These are phyloP conservation scores for Penicillium goetzii DNA, from an alignment of 495 filamentous ascomycete genomes.

Conservation along the genomic window DNA sequence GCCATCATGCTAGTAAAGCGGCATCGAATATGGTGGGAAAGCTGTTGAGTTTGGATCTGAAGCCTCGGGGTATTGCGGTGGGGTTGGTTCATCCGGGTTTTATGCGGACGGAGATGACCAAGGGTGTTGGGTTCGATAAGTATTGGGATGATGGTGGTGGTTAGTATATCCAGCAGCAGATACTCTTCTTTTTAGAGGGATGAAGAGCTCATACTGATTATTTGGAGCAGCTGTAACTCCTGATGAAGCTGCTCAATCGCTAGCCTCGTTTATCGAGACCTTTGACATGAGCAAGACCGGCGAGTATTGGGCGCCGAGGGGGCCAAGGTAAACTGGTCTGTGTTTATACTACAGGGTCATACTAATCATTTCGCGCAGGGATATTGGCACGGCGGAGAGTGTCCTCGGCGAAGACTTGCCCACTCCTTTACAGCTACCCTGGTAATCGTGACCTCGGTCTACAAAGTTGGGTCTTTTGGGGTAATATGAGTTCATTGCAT, in stretches of 20 bases:
- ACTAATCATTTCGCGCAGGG: constrained; percentile 40
- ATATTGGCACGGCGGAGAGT: constrained; percentile 69
- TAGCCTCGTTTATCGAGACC: constrained; percentile 61
- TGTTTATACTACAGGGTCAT: neutral
- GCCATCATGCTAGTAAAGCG: constrained; percentile 72
- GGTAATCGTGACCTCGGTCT: constrained; percentile 46
- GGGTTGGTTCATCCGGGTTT: constrained; percentile 74
- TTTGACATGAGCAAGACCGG: constrained; percentile 70
- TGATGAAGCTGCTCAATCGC: constrained; percentile 63
- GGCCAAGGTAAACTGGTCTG: constrained; percentile 55
- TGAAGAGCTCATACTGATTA: constrained; percentile 2
- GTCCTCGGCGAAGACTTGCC: constrained; percentile 64
- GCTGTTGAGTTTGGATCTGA: constrained; percentile 68
- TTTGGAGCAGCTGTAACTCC: constrained; percentile 62
- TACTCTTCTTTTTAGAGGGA: too few relatives aligned
- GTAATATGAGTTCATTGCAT: neutral
- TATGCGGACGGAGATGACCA: constrained; percentile 77
- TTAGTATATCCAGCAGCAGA: constrained; percentile 32
- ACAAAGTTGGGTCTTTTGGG: neutral
- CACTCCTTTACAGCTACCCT: constrained; percentile 70
- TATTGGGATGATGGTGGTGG: constrained; percentile 69
- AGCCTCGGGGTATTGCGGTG: constrained; percentile 63
- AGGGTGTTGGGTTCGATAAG: constrained; percentile 69
- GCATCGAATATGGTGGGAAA: constrained; percentile 78
- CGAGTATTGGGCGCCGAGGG: constrained; percentile 72